Percentiles rank a stretch among this genome's conserved stretches.
phyloP scores from a whole-genome alignment of 257 asterid species.

The Nicotiana otophora region DNA sequence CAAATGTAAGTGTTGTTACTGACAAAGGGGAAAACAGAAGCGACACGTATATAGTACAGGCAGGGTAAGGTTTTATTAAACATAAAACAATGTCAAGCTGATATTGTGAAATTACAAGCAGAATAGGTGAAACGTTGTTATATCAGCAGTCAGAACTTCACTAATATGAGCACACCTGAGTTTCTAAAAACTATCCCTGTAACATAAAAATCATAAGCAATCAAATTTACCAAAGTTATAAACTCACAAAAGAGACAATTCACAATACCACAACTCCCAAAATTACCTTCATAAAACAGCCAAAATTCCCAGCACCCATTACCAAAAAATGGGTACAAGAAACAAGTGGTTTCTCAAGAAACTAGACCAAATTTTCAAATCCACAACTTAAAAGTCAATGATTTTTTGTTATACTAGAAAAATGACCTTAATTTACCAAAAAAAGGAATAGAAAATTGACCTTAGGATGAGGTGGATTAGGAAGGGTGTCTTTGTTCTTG shows the following conservation, averaged over 20 bases:
- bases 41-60: background rate
- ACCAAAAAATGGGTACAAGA: background rate
- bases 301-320: background rate
- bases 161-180: background rate
- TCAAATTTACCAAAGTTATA: background rate
- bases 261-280: background rate
- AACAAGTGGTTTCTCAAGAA: background rate
- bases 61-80: no score
- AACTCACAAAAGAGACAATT: background rate
- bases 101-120: background rate
- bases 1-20: background rate
- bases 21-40: background rate
- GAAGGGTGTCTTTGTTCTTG: slow-evolving; percentile 21
- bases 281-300: background rate
- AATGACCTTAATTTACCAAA: background rate
- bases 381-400: background rate
- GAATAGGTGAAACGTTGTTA: background rate
- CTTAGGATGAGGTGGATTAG: slow-evolving; percentile 20
- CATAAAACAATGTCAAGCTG: no score
- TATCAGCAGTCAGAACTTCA: background rate
- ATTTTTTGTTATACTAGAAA: background rate
- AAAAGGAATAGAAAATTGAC: background rate
- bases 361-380: background rate
- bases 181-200: background rate
- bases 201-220: background rate